Evolutionary conservation across 129 eudicot species (phyloP).

Genomic region (Flaveria ramosissima): DNA sequence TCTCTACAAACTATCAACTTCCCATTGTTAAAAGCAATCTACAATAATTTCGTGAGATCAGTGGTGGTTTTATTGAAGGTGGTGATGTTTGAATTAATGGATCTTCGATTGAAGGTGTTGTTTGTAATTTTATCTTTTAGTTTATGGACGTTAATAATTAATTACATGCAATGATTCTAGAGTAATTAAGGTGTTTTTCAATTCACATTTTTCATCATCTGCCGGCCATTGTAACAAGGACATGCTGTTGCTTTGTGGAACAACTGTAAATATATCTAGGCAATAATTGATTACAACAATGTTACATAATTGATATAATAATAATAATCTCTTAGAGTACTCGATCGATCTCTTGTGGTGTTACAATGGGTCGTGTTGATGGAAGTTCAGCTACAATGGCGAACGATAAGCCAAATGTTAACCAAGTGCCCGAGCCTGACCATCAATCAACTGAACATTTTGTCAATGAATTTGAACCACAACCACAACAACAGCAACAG

Average conservation of each 20-base stretch:
- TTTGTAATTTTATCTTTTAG: too few relatives aligned
- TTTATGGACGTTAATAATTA: too few relatives aligned
- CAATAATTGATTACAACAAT: neutral
- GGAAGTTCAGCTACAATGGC: neutral
- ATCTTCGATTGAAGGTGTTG: too few relatives aligned
- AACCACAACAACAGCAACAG: neutral
- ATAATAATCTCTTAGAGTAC: neutral
- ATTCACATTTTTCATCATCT: neutral
- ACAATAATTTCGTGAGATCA: too few relatives aligned
- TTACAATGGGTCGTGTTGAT: conserved; percentile 23
- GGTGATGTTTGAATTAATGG: too few relatives aligned
- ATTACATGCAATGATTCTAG: too few relatives aligned
- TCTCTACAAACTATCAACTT: too few relatives aligned
- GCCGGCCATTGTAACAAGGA: conserved; percentile 21
- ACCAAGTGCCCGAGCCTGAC: neutral
- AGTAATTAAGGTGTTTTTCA: too few relatives aligned
- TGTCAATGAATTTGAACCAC: conserved; percentile 3
- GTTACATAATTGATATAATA: conserved; percentile 1
- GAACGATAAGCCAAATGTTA: conserved; percentile 7
- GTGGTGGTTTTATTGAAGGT: too few relatives aligned
- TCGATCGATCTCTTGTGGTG: neutral
- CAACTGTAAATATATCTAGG: neutral
- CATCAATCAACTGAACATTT: conserved; percentile 9
- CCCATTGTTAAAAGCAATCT: too few relatives aligned
- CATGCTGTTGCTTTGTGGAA: neutral